Percentiles rank a stretch among this genome's conserved stretches.
phyloP scores from a whole-genome alignment of 129 eudicot genomes.

The Lactuca sativa region DNA sequence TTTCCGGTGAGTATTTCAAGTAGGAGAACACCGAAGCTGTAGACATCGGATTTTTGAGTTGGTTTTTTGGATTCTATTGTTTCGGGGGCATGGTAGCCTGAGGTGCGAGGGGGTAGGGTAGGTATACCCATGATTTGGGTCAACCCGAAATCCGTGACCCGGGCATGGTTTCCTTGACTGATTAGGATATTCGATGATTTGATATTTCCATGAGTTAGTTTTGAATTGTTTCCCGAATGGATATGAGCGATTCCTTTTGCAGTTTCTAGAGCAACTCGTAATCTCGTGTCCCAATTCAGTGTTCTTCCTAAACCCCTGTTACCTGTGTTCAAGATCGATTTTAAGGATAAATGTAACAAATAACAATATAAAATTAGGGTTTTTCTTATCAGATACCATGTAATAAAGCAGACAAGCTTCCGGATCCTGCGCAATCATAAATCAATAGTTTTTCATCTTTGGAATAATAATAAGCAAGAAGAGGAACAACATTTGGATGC shows the following conservation, averaged over 20 bases:
- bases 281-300: conserved; percentile 78
- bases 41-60: conserved; percentile 74
- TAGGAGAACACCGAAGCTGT: conserved; percentile 83
- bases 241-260: conserved; percentile 83
- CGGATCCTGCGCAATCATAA: conserved; percentile 50
- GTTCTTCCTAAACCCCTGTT: conserved; percentile 57
- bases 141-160: conserved; percentile 72
- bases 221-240: conserved; percentile 52
- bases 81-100: conserved; percentile 89
- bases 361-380: too few species aligned
- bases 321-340: conserved; percentile 39
- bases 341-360: neutral
- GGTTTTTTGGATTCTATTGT: conserved; percentile 48
- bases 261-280: conserved; percentile 54
- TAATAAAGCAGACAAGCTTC: conserved; percentile 63
- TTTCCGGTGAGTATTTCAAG: conserved; percentile 89
- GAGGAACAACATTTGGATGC: conserved; percentile 67
- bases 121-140: conserved; percentile 66
- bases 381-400: conserved; percentile 49
- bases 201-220: conserved; percentile 74
- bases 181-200: conserved; percentile 79
- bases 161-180: conserved; percentile 50
- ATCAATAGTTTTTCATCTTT: conserved; percentile 87
- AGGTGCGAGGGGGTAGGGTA: conserved; percentile 45
- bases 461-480: conserved; percentile 79